Evolutionary conservation across 768 basidiomycete genomes (phyloP).

Genomic region (Boletus huronensis): DNA sequence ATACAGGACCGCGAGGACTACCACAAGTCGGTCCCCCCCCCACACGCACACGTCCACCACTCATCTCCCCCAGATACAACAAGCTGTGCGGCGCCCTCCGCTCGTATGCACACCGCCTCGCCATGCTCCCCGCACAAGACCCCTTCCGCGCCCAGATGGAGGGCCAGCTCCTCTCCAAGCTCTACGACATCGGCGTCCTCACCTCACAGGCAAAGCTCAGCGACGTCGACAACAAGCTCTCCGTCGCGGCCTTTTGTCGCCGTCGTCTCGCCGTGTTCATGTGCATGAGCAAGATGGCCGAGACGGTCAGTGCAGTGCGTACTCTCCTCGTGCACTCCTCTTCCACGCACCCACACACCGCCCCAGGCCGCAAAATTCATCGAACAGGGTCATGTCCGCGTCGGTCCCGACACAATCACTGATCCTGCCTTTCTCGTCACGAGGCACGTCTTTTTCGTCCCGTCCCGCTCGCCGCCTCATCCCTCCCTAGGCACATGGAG

Average conservation of each 20-base stretch:
- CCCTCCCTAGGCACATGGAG: slow-evolving; percentile 77
- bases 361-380: slow-evolving; percentile 93
- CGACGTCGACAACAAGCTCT: slow-evolving; percentile 91
- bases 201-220: slow-evolving; percentile 84
- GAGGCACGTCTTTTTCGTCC: slow-evolving; percentile 42
- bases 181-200: slow-evolving; percentile 96
- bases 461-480: slow-evolving; percentile 2
- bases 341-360: slow-evolving; percentile 6
- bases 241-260: slow-evolving; percentile 92
- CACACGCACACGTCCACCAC: neutral
- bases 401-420: slow-evolving; percentile 92
- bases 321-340: neutral
- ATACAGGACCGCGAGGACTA: slow-evolving; percentile 93
- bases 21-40: slow-evolving; percentile 64
- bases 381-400: slow-evolving; percentile 96
- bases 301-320: slow-evolving; percentile 90
- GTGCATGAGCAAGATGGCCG: slow-evolving; percentile 90
- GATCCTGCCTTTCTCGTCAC: slow-evolving; percentile 97
- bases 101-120: slow-evolving; percentile 80
- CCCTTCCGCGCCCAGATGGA: slow-evolving; percentile 85
- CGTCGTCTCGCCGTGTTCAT: slow-evolving; percentile 89
- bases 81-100: slow-evolving; percentile 87
- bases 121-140: slow-evolving; percentile 85
- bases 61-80: slow-evolving; percentile 66
- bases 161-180: slow-evolving; percentile 82